A percentile compares a stretch with the other conserved stretches of the same genome.
Conservation (phyloP, 352 stramenopile genomes). For the Globisporangium canariense region DNA sequence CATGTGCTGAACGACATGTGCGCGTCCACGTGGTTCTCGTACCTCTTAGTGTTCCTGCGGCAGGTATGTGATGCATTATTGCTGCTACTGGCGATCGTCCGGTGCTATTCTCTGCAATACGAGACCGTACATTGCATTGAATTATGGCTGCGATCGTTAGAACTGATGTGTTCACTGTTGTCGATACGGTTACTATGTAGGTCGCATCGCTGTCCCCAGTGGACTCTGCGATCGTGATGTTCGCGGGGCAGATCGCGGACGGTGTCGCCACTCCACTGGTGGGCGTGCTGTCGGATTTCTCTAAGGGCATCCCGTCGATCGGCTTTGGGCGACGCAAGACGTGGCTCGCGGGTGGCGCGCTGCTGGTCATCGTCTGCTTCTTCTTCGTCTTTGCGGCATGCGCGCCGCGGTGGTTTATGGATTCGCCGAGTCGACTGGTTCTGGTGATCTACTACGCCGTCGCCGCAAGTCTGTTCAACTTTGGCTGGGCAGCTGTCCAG, state of each 20-base stretch:
- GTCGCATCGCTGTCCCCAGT: conserved; percentile 63
- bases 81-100: background rate
- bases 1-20: conserved; percentile 89
- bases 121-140: background rate
- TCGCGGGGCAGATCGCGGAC: conserved; percentile 81
- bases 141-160: background rate
- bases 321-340: conserved; percentile 72
- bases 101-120: background rate
- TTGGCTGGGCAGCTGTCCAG: conserved; percentile 80
- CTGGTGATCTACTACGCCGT: conserved; percentile 78
- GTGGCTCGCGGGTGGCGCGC: conserved; percentile 62
- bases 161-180: background rate
- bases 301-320: conserved; percentile 54
- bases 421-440: conserved; percentile 45
- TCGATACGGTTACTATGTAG: background rate
- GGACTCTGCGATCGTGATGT: conserved; percentile 84
- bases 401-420: conserved; percentile 53
- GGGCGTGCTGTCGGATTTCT: conserved; percentile 70
- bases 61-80: conserved; percentile 21
- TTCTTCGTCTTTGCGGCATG: conserved; percentile 81
- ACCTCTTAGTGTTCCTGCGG: conserved; percentile 79
- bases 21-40: conserved; percentile 86
- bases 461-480: conserved; percentile 78
- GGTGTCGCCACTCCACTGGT: conserved; percentile 77
- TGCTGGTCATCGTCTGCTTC: conserved; percentile 81